A percentile compares a stretch with the other conserved stretches of the same genome.
phyloP scores from a whole-genome alignment of 257 asterid species.

The Osmanthus fragrans region DNA sequence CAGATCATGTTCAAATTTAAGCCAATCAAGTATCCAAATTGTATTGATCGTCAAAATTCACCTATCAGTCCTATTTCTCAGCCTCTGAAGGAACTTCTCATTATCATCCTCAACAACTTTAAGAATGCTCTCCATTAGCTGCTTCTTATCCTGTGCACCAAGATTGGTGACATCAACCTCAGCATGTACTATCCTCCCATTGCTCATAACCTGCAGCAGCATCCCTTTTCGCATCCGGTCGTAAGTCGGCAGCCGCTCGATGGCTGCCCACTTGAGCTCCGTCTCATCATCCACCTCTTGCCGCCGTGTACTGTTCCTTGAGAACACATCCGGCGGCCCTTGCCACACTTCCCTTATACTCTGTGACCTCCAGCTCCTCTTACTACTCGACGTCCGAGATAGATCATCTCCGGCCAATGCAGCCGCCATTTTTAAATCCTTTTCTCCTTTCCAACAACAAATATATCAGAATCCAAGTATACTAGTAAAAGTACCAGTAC shows the following conservation, averaged over 20 bases:
- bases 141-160: slow-evolving; percentile 65
- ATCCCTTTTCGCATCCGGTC: slow-evolving; percentile 72
- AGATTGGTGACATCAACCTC: slow-evolving; percentile 65
- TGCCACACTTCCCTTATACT: slow-evolving; percentile 75
- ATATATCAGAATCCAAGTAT: neutral
- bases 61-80: slow-evolving; percentile 79
- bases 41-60: slow-evolving; percentile 2
- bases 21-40: neutral
- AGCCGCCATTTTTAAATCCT: slow-evolving; percentile 37
- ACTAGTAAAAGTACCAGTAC: neutral
- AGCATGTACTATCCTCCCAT: slow-evolving; percentile 43
- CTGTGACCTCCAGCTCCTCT: slow-evolving; percentile 63
- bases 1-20: neutral
- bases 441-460: neutral
- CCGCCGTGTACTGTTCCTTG: slow-evolving; percentile 61
- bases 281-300: slow-evolving; percentile 67
- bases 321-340: slow-evolving; percentile 59
- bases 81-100: slow-evolving; percentile 58
- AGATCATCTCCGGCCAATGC: slow-evolving; percentile 58
- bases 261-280: slow-evolving; percentile 91
- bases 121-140: slow-evolving; percentile 61
- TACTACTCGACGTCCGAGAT: slow-evolving; percentile 44
- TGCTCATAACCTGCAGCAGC: slow-evolving; percentile 58
- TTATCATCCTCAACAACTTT: slow-evolving; percentile 76
- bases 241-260: slow-evolving; percentile 78